phyloP scores from a whole-genome alignment of 129 eudicot species.

The Saposhnikovia divaricata region DNA sequence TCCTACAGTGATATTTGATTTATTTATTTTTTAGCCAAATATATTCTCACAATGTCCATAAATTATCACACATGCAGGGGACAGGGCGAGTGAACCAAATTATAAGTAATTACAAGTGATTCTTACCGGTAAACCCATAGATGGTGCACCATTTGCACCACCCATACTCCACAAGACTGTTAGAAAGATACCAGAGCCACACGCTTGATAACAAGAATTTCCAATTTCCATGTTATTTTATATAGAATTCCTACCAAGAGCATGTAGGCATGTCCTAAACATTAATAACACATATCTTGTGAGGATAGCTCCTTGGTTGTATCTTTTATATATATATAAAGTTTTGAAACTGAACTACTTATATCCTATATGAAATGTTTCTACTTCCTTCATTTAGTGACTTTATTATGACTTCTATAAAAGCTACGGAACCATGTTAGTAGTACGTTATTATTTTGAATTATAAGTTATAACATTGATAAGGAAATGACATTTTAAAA shows the following conservation, averaged over 20 bases:
- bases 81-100: neutral
- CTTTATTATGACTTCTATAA: neutral
- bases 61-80: neutral
- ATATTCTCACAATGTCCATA: neutral
- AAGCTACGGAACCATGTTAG: neutral
- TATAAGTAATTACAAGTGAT: neutral
- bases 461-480: too few relatives aligned
- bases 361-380: neutral
- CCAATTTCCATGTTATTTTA: neutral
- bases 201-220: neutral
- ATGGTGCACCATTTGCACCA: neutral
- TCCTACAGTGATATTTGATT: neutral
- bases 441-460: neutral
- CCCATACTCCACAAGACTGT: neutral
- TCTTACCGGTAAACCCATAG: neutral
- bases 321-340: neutral
- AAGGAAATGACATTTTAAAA: too few relatives aligned
- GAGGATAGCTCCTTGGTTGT: neutral
- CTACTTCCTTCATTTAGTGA: neutral
- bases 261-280: neutral
- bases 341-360: neutral
- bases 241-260: neutral
- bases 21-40: neutral
- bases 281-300: neutral
- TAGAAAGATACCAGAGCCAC: neutral